Base-by-base conservation (phyloP, 179 eudicot genomes). In the Vitellaria paradoxa region DNA sequence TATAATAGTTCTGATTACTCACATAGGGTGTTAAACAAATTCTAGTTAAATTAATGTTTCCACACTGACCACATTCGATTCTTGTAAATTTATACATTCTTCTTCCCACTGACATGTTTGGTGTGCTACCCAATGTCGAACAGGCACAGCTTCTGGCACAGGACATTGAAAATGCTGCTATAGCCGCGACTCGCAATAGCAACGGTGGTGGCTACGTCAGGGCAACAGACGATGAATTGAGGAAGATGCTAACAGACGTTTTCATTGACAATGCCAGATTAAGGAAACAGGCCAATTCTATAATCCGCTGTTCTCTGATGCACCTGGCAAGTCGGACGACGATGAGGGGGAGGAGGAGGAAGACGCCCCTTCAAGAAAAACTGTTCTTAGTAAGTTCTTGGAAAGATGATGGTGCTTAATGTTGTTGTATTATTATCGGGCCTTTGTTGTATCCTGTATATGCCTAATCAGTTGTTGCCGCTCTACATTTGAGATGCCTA, bases 121-220 rank as follows among this genome's bases (percentile, higher is more conserved):
- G 52, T 23, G 2, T 66, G 15, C 40, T 80, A 17, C 52, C 0
- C 69, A 37, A 56, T 11, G 55, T 46, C 66, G 50, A 57, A 80
- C 88, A 94, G 98, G 98, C 90, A 40, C 91, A 91, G 75, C 89
- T 88, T 74, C 89, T 93, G 61, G 87, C 89, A 45, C 86, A 91
- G 79, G 96, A 92, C 75, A 81, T 81, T 65, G 97, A 89, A 73
- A 79, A 65, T 50, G 80, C 85, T 65, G 62, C 45, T 3, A 60
- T 83, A 67, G 78, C 81, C 21, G 78, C 84, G 1, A 78, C 61
- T 76, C 68, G 30, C 64, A 42, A 50, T 59, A 64, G 23, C 42
- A 69, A 76, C 18, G 81, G 74, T n/a, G 66, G 74, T 23, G 40
- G 37, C 37, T 30, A 30, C 2, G 37, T 30, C 37, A 30, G 37